A percentile compares a stretch with the other conserved stretches of the same genome.
Evolutionary conservation across 83 land plant genomes (phyloP).

Genomic region (Picea engelmannii): DNA sequence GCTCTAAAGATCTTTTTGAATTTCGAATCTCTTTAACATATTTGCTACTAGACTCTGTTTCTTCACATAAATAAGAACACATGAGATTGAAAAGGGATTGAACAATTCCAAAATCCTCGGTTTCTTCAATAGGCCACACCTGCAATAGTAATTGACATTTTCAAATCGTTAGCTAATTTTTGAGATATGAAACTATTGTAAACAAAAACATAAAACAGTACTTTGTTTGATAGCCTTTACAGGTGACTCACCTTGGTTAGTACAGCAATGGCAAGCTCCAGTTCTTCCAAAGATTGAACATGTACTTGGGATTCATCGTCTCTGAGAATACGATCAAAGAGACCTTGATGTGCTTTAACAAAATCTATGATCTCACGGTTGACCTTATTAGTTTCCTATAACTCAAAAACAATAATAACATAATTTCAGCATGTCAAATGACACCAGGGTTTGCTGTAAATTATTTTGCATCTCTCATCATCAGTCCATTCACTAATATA

Average conservation of each 20-base stretch:
- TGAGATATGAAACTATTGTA: background rate
- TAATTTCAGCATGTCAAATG: background rate
- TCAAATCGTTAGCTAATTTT: background rate
- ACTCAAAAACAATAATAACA: slow-evolving; percentile 5
- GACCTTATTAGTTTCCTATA: slow-evolving; percentile 80
- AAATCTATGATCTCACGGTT: slow-evolving; percentile 81
- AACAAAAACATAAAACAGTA: background rate
- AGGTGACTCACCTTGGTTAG: slow-evolving; percentile 67
- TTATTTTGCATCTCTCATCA: background rate
- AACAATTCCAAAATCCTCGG: slow-evolving; percentile 75
- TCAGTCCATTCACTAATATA: background rate
- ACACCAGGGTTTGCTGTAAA: background rate
- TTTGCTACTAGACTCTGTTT: slow-evolving; percentile 44
- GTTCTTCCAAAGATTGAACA: slow-evolving; percentile 70
- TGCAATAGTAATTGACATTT: slow-evolving; percentile 17
- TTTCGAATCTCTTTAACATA: slow-evolving; percentile 32
- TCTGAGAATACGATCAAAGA: slow-evolving; percentile 71
- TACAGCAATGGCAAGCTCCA: slow-evolving; percentile 77
- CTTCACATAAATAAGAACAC: slow-evolving; percentile 49
- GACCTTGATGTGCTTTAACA: slow-evolving; percentile 66
- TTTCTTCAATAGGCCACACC: slow-evolving; percentile 97
- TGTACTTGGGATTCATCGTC: slow-evolving; percentile 59
- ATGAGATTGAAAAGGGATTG: slow-evolving; percentile 79
- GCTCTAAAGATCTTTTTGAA: slow-evolving; percentile 22
- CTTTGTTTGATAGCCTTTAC: background rate